A percentile compares a stretch with the other conserved stretches of the same genome.
phyloP scores from a whole-genome alignment of 345 rosid genomes.

The Fremontodendron californicum region DNA sequence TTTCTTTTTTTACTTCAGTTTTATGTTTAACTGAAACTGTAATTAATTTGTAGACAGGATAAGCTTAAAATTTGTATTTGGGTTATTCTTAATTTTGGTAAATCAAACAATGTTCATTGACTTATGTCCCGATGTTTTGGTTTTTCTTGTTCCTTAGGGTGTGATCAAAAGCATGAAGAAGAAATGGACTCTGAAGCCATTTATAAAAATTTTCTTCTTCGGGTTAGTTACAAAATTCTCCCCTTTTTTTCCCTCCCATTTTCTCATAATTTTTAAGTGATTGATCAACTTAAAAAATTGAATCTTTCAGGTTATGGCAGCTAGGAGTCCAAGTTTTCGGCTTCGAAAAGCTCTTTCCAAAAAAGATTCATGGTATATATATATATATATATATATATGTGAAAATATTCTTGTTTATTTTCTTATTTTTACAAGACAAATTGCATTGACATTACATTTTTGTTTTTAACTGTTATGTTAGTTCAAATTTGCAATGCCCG shows the following conservation, averaged over 20 bases:
- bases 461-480: slow-evolving; percentile 16
- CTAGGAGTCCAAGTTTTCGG: slow-evolving; percentile 84
- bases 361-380: slow-evolving; percentile 44
- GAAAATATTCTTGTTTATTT: not conserved
- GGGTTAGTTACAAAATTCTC: slow-evolving; percentile 45
- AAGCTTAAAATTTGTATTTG: not conserved
- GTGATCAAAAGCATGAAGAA: slow-evolving; percentile 92
- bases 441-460: not conserved
- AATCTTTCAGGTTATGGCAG: slow-evolving; percentile 79
- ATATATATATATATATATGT: too few species aligned
- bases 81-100: not conserved
- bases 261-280: not conserved
- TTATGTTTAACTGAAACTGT: not conserved
- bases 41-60: not conserved
- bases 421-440: not conserved
- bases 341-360: slow-evolving; percentile 48
- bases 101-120: not conserved
- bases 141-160: slow-evolving; percentile 43
- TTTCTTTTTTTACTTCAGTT: not conserved
- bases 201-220: slow-evolving; percentile 75
- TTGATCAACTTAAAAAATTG: slow-evolving; percentile 11
- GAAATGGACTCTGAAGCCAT: slow-evolving; percentile 83
- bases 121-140: not conserved
- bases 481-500: slow-evolving; percentile 57
- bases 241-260: not conserved